Evolutionary conservation across 2,329 filamentous ascomycete species (phyloP).

Genomic region (Colletotrichum sp.): DNA sequence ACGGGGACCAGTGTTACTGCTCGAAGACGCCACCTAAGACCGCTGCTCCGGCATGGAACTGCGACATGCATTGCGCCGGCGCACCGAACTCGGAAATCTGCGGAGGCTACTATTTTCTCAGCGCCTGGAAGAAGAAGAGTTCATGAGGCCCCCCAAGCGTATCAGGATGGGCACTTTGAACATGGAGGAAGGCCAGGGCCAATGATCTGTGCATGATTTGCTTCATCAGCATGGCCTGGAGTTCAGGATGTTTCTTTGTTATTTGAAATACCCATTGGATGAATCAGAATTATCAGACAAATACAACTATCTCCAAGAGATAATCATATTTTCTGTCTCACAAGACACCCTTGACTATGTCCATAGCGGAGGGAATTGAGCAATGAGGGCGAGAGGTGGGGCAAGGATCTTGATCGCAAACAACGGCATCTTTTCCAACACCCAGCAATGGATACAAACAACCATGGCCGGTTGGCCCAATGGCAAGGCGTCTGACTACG

Average conservation of each 20-base stretch:
- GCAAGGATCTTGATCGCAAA: background rate
- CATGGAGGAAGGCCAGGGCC: background rate
- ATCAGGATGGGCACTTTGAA: background rate
- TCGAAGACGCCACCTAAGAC: background rate
- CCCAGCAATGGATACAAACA: background rate
- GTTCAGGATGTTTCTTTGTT: background rate
- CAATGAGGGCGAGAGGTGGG: background rate
- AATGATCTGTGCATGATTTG: background rate
- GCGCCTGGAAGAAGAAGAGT: slow-evolving; percentile 6
- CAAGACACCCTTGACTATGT: background rate
- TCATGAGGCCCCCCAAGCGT: background rate
- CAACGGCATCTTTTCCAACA: background rate
- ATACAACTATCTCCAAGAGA: background rate
- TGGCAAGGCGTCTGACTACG: slow-evolving; percentile 50
- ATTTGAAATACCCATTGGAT: background rate
- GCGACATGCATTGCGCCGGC: slow-evolving; percentile 7
- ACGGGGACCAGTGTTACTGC: slow-evolving; percentile 1
- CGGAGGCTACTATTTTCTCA: slow-evolving; percentile 2
- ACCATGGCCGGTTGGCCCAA: slow-evolving; percentile 33
- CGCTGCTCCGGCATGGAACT: background rate
- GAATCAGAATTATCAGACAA: background rate
- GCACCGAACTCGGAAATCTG: slow-evolving; percentile 6
- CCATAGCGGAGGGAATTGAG: background rate
- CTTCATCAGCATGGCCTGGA: background rate
- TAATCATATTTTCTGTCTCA: background rate